Base-by-base conservation (phyloP, 2,329 filamentous ascomycete species). In the Fusarium lateritium region DNA sequence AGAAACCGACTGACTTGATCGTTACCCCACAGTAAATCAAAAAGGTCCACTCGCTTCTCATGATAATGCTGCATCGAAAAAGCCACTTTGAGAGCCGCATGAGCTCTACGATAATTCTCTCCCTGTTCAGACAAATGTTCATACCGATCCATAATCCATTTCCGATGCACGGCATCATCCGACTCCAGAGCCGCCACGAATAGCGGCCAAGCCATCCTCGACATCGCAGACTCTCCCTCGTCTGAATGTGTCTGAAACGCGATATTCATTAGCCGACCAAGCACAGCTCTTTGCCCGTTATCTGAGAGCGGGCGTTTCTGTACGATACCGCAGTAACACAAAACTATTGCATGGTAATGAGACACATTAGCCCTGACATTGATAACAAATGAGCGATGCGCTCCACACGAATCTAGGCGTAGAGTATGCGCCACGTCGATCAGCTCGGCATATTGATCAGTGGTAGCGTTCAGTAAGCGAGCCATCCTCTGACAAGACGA, bases 111-210 rank as follows among this genome's bases (percentile, higher is more conserved):
- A 24, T 53, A 46, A 26, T 53, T 53, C 3, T 13, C 28, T 2
- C 50, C 50, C 2, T 26, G 21, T 1, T 15, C 24, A 1, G 17
- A 11, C 4, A 53, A 28, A 8, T 46, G 38, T 6, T 42, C 7
- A 9, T 45, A 53, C 5, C 50, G 21, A 3, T 46, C 50, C 17
- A 53, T 2, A 0, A 46, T 28, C 50, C 50, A 53, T 3, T 39
- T 33, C 7, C 50, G 28, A 15, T 53, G 50, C 4, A 53, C 17
- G 14, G 46, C 46, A n/a, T 53, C 39, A 7, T 53, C 50, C 46
- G 50, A 53, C 15, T 53, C 39, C 3, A 53, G 24, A 2, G 28
- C 50, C 5, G 46, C 50, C 15, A 46, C 50, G 22, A 53, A 53
- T 1, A 46, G 5, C 5, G 50, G 50, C 50, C 50, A 53, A 9